phyloP scores from a whole-genome alignment of 129 eudicot genomes.

The Heracleum sosnowskyi region DNA sequence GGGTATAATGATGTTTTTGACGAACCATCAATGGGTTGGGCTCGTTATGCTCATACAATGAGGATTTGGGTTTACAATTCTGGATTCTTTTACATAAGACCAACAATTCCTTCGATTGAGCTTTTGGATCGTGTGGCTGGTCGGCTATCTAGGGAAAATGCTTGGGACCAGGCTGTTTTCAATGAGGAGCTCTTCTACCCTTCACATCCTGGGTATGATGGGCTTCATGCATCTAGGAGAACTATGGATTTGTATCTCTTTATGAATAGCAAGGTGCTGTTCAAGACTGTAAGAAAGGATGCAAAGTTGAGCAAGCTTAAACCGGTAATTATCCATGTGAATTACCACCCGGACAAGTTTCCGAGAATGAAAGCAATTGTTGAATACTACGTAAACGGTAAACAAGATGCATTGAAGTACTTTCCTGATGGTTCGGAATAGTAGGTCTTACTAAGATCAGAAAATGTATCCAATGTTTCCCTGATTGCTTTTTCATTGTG shows the following conservation, averaged over 20 bases:
- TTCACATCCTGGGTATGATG: conserved; percentile 45
- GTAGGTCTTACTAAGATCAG: neutral
- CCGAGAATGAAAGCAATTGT: conserved; percentile 45
- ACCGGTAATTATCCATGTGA: conserved; percentile 42
- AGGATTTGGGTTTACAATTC: conserved; percentile 52
- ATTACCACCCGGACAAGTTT: conserved; percentile 44
- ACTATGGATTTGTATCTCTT: conserved; percentile 45
- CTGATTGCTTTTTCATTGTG: neutral
- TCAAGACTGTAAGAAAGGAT: conserved; percentile 43
- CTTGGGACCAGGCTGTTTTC: conserved; percentile 54
- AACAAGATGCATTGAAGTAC: conserved; percentile 34
- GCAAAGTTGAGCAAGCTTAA: conserved; percentile 28
- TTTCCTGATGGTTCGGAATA: conserved; percentile 44
- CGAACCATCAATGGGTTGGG: conserved; percentile 60
- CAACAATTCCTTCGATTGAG: conserved; percentile 49
- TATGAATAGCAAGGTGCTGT: conserved; percentile 52
- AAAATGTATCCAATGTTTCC: neutral
- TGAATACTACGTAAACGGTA: conserved; percentile 38
- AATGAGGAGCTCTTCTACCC: conserved; percentile 48
- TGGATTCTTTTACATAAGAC: conserved; percentile 44
- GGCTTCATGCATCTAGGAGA: conserved; percentile 50
- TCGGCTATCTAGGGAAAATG: conserved; percentile 25
- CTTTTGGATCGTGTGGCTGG: conserved; percentile 50
- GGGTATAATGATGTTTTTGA: conserved; percentile 45
- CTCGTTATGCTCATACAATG: conserved; percentile 51